These are phyloP conservation scores for Penicillium sp. DNA, from an alignment of 2,329 filamentous ascomycete species.

Conservation along the genomic window DNA sequence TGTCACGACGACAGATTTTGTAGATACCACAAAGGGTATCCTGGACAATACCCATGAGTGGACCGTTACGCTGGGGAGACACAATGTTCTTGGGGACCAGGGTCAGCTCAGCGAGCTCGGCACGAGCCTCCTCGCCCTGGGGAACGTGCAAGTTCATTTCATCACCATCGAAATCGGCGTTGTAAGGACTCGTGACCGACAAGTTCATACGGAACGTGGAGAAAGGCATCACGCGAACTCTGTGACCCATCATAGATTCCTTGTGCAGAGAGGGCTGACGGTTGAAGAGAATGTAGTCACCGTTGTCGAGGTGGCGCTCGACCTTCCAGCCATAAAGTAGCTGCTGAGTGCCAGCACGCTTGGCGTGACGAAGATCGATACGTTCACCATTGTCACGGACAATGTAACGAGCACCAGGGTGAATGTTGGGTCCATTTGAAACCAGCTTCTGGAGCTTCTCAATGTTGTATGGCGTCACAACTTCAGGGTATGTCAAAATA, in stretches of 20 bases:
- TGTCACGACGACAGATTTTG: constrained; percentile 92
- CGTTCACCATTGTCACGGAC: constrained; percentile 90
- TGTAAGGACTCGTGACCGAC: constrained; percentile 97
- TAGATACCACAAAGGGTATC: constrained; percentile 95
- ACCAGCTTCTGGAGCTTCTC: constrained; percentile 86
- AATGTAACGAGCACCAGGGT: constrained; percentile 95
- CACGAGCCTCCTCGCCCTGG: constrained; percentile 93
- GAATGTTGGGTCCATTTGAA: constrained; percentile 89
- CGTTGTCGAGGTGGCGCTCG: constrained; percentile 92
- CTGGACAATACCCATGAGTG: constrained; percentile 99
- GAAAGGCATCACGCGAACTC: constrained; percentile 96
- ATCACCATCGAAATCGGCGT: constrained; percentile 99
- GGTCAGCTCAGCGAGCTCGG: constrained; percentile 90
- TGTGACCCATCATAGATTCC: constrained; percentile 99
- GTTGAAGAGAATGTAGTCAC: constrained; percentile 99
- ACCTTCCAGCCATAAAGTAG: constrained; percentile 98
- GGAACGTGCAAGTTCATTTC: constrained; percentile 99
- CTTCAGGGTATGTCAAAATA: constrained; percentile 93
- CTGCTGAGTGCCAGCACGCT: constrained; percentile 76
- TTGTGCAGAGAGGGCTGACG: constrained; percentile 99
- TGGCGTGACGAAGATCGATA: constrained; percentile 92
- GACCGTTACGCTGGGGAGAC: constrained; percentile 93
- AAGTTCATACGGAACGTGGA: constrained; percentile 97
- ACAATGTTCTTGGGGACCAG: constrained; percentile 99
- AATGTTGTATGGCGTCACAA: constrained; percentile 97